A percentile compares a stretch with the other conserved stretches of the same genome.
These are phyloP conservation scores for Boletus sp. DNA, from an alignment of 1,284 basidiomycete species.

Conservation along the genomic window DNA sequence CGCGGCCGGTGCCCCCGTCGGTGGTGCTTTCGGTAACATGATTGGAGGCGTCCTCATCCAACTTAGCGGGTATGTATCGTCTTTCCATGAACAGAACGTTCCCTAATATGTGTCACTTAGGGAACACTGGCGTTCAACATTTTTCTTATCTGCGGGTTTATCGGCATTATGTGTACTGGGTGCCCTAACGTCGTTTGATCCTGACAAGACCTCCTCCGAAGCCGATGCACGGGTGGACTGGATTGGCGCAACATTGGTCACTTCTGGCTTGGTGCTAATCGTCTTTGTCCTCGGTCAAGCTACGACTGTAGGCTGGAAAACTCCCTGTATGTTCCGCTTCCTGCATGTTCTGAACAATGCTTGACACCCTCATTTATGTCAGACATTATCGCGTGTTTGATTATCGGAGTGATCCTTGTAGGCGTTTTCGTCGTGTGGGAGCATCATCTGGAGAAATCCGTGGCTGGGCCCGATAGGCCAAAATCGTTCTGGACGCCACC, in stretches of 20 bases:
- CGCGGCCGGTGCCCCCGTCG: constrained; percentile 77
- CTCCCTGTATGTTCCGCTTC: constrained; percentile 53
- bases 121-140: constrained; percentile 60
- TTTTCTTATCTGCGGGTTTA: constrained; percentile 55
- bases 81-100: background rate
- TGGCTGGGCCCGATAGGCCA: constrained; percentile 15
- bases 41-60: constrained; percentile 73
- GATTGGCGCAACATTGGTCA: constrained; percentile 76
- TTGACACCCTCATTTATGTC: constrained; percentile 4
- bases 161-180: constrained; percentile 49
- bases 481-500: constrained; percentile 45
- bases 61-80: constrained; percentile 42
- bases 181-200: constrained; percentile 55
- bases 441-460: constrained; percentile 45
- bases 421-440: constrained; percentile 63
- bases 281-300: constrained; percentile 81
- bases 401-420: constrained; percentile 55
- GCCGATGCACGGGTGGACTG: constrained; percentile 72
- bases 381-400: constrained; percentile 55
- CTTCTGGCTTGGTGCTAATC: constrained; percentile 73
- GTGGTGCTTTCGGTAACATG: constrained; percentile 65
- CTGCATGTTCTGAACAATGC: background rate
- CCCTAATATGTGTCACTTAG: constrained; percentile 25
- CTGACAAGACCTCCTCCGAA: constrained; percentile 46
- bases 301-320: constrained; percentile 72